Evolutionary conservation across 225 moss, liverwort and hornwort genomes (phyloP).

Genomic region (Bryum argenteum): DNA sequence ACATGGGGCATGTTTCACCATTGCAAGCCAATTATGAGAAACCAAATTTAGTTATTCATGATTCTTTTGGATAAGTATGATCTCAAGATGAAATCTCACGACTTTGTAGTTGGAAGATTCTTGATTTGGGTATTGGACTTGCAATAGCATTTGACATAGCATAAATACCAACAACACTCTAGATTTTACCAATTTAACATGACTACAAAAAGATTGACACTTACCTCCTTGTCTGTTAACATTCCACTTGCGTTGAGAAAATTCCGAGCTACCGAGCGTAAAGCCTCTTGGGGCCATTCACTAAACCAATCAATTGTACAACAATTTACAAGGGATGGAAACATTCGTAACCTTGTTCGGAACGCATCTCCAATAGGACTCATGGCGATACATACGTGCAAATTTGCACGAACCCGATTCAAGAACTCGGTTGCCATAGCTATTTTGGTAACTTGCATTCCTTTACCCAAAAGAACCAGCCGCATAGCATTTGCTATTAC

Average conservation of each 20-base stretch:
- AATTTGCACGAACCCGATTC: slow-evolving; percentile 73
- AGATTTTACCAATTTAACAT: no score
- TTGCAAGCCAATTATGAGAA: no score
- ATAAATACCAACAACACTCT: no score
- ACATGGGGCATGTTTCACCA: no score
- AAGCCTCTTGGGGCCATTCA: slow-evolving; percentile 94
- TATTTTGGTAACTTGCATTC: slow-evolving; percentile 72
- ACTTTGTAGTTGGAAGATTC: no score
- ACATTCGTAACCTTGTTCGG: slow-evolving; percentile 81
- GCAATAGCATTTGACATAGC: no score
- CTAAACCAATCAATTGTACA: slow-evolving; percentile 97
- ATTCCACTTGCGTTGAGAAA: slow-evolving; percentile 61
- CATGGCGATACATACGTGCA: slow-evolving; percentile 83
- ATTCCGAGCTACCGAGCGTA: slow-evolving; percentile 72
- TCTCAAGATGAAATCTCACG: no score
- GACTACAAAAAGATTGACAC: no score
- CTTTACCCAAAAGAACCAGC: slow-evolving; percentile 54
- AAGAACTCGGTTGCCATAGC: slow-evolving; percentile 71
- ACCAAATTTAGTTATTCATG: no score
- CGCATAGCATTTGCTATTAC: slow-evolving; percentile 79
- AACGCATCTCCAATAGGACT: slow-evolving; percentile 92
- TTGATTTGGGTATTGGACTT: no score
- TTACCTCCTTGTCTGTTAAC: slow-evolving; percentile 57
- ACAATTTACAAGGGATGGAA: slow-evolving; percentile 92
- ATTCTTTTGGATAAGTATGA: no score